Evolutionary conservation across 2,329 filamentous ascomycete species (phyloP), one percentile per base, ranked within the genome.

Genomic region (Arachnopeziza araneosa): DNA sequence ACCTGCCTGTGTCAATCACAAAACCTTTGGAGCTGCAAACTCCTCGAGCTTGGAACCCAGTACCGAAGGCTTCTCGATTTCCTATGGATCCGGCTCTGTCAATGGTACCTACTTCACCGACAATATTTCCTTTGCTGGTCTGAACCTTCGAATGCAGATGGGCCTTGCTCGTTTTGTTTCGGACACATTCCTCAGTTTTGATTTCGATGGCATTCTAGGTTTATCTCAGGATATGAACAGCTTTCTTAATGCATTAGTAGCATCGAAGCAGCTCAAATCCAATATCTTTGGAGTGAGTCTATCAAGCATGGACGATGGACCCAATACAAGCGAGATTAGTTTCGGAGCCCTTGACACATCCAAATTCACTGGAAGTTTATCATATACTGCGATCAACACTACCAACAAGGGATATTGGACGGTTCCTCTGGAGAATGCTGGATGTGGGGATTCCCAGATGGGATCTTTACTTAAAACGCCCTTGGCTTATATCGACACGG

Each of bases 201-300:
- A 90, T 1, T 92, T 96, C 74, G 92, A 96, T 72, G 92, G 92
- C 24, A 96, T 96, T 54, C 77, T 96, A 2, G 92, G 91, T 3
- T 76, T 96, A 24, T 88, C 89, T 19, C 85, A 87, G 67, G 48
- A 52, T 17, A 78, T 77, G 5, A 83, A 88, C 22, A 90, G 86
- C 52, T 86, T 95, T 67, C 79, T 95, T 71, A 78, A 87, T 49
- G 76, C 80, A 1, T 74, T 96, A 52, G 77, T 78, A 19, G 69
- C 80, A 1, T 78, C 81, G n/a, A 79, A 81, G 23, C 68, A 82
- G 22, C 76, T 95, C 51, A 68, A 75, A n/a, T 72, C 82, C 5
- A 91, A 90, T 70, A 73, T 93, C 22, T 87, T 93, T 68, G 85
- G 84, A 57, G 78, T 96, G 24, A 85, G 86, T 59, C 76, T 96